A percentile compares a stretch with the other conserved stretches of the same genome.
Evolutionary conservation across 2,329 filamentous ascomycete genomes (phyloP).

Genomic region (Fusarium sp.): DNA sequence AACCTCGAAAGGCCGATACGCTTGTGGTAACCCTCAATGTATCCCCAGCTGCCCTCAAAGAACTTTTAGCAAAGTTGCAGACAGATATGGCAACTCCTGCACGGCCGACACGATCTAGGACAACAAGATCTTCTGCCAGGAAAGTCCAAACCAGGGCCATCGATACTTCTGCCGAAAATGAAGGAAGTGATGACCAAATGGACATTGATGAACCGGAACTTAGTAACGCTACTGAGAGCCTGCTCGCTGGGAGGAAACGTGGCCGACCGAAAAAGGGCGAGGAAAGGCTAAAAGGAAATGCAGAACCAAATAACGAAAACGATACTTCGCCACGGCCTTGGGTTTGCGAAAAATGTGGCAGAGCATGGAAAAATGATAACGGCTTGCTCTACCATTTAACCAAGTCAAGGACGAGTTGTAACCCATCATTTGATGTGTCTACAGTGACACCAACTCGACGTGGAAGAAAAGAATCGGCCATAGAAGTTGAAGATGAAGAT

Average conservation of each 20-base stretch:
- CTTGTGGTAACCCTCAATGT: slow-evolving; percentile 30
- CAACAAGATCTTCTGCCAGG: slow-evolving; percentile 28
- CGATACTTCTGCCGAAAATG: background rate
- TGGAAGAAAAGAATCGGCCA: slow-evolving; percentile 21
- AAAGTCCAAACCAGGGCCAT: background rate
- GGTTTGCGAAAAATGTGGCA: slow-evolving; percentile 66
- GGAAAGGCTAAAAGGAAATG: slow-evolving; percentile 20
- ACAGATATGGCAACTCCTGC: slow-evolving; percentile 15
- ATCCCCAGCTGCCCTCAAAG: slow-evolving; percentile 12
- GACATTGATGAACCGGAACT: slow-evolving; percentile 2
- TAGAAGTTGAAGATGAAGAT: slow-evolving; percentile 20
- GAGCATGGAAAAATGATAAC: slow-evolving; percentile 68
- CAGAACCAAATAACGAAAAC: slow-evolving; percentile 19
- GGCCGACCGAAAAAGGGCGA: slow-evolving; percentile 39
- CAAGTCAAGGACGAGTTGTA: slow-evolving; percentile 67
- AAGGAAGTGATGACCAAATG: slow-evolving; percentile 1
- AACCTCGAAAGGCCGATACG: background rate
- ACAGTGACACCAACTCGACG: slow-evolving; percentile 29
- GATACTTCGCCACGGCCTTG: slow-evolving; percentile 51
- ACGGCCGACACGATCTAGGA: slow-evolving; percentile 14
- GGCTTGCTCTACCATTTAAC: slow-evolving; percentile 70
- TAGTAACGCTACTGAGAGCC: background rate
- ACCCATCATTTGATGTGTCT: slow-evolving; percentile 55
- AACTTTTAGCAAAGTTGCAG: background rate
- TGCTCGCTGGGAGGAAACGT: slow-evolving; percentile 46